Base-by-base conservation (phyloP, 1,139 yeast genomes). In the Geotrichum citri-aurantii region DNA sequence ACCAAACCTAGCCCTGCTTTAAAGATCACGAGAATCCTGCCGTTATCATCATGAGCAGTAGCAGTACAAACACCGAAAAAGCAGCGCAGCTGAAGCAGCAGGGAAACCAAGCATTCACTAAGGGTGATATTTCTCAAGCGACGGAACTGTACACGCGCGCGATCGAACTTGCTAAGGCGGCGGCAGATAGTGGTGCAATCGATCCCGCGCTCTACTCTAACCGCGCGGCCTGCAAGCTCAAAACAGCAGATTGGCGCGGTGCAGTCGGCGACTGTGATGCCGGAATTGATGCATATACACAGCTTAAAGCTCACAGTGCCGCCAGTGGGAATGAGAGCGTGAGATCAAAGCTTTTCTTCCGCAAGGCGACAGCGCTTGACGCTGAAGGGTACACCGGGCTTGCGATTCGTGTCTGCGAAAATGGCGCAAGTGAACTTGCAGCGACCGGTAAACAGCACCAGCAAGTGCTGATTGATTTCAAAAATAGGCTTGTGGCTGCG, bases 141-240 rank as follows among this genome's bases (percentile, higher is more conserved):
- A 76, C 87, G 4, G 83, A 79, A 4, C 70, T 77, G 11, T 93
- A 93, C 71, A 80, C 93, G 1, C 69, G 77, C 64, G 97, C 97
- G 19, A 87, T 91, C 50, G 84, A 78, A 46, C 65, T 82, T 19
- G 29, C 33, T 14, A 26, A 44, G 21, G 14, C 24, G 8, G n/a
- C 31, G n/a, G 44, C n/a, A 17, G 19, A 10, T 37, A 86, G 19
- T 37, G 86, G 84, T 64, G 77, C 81, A 1, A 67, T 73, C 3
- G 84, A 87, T 66, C 86, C 87, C 2, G 88, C 89, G 14, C 90
- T 85, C 70, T 82, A 81, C 62, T 88, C 96, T 29, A 91, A 91
- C 75, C 82, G 96, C 71, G 97, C 97, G 24, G 96, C 96, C 71
- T 78, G 90, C 50, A 78, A 80, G 63, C 71, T 88, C 56, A 83